phyloP scores from a whole-genome alignment of 1,284 basidiomycete species.

The Cerioporus squamosus region DNA sequence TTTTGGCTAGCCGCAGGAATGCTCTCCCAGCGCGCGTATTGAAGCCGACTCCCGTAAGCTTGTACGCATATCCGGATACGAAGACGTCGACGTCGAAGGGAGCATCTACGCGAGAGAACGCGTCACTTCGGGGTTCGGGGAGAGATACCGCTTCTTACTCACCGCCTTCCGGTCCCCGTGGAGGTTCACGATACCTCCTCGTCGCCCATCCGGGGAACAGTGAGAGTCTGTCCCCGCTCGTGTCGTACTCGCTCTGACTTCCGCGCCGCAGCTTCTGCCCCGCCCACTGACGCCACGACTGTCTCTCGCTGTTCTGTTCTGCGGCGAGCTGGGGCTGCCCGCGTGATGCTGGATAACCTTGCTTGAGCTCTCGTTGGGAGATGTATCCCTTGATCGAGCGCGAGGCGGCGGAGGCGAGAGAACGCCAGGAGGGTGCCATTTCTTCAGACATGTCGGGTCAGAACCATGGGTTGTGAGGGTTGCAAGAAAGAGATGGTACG shows the following conservation, averaged over 20 bases:
- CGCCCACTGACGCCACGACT: conserved; percentile 52
- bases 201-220: conserved; percentile 50
- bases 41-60: conserved; percentile 60
- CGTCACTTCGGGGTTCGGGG: background rate
- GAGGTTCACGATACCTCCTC: conserved; percentile 34
- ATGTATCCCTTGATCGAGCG: conserved; percentile 48
- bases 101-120: conserved; percentile 35
- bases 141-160: background rate
- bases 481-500: background rate
- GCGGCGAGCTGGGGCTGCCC: conserved; percentile 12
- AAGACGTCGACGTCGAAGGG: conserved; percentile 73
- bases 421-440: conserved; percentile 38
- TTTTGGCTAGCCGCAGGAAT: conserved; percentile 77
- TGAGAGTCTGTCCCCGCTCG: conserved; percentile 36
- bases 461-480: conserved; percentile 11
- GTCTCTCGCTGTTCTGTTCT: conserved; percentile 28
- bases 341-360: conserved; percentile 25
- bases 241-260: conserved; percentile 23
- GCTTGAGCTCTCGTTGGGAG: conserved; percentile 39
- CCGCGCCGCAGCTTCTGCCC: conserved; percentile 45
- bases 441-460: conserved; percentile 36
- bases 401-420: conserved; percentile 37
- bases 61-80: conserved; percentile 76
- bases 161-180: conserved; percentile 20
- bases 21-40: conserved; percentile 76